phyloP scores from a whole-genome alignment of 768 basidiomycete genomes.

The Pilatotrama ljubarskyi region DNA sequence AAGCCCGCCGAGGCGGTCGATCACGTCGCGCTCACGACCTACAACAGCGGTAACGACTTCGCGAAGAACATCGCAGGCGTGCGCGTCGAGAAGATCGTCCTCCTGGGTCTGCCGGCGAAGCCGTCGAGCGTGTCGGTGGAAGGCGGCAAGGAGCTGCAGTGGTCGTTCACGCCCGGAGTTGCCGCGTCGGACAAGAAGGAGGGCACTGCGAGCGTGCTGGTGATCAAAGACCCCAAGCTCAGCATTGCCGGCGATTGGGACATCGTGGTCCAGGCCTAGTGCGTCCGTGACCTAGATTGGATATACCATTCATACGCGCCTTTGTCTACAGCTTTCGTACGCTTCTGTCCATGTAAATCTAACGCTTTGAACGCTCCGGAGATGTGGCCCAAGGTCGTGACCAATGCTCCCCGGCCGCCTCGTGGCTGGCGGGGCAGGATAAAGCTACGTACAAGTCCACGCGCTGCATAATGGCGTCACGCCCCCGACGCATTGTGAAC shows the following conservation, averaged over 20 bases:
- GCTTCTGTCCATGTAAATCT: background rate
- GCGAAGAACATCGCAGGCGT: constrained; percentile 67
- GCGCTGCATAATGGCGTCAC: background rate
- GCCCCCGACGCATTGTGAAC: background rate
- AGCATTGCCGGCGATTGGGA: constrained; percentile 64
- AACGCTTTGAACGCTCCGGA: background rate
- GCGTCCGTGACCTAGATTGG: background rate
- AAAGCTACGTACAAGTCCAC: background rate
- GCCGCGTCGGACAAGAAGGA: constrained; percentile 58
- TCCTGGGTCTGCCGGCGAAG: constrained; percentile 66
- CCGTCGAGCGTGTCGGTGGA: constrained; percentile 63
- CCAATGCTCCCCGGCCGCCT: background rate
- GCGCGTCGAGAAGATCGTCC: constrained; percentile 77
- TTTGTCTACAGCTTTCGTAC: background rate
- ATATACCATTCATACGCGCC: background rate
- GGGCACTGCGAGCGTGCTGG: constrained; percentile 64
- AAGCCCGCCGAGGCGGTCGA: constrained; percentile 51
- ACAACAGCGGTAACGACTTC: constrained; percentile 63
- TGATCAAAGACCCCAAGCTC: constrained; percentile 74
- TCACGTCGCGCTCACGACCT: constrained; percentile 48
- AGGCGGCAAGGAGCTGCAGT: constrained; percentile 55
- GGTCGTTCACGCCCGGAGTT: constrained; percentile 65
- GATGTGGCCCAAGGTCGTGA: background rate
- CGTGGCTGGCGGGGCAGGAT: background rate
- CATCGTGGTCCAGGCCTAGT: constrained; percentile 36